Evolutionary conservation across 192 early-diverging fungal genomes (phyloP).

Genomic region (Phlyctochytrium planicorne): DNA sequence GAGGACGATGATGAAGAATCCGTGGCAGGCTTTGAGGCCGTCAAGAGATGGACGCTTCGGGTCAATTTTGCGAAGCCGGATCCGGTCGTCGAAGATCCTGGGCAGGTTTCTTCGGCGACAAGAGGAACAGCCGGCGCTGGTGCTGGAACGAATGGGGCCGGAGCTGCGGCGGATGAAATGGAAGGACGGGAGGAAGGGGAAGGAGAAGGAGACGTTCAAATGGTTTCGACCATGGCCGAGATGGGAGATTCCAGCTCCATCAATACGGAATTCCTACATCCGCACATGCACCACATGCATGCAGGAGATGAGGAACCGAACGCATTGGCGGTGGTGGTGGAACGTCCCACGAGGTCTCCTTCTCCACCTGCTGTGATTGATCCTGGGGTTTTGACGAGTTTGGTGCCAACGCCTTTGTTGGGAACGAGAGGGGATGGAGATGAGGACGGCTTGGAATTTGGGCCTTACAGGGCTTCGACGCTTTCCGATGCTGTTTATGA

Average conservation of each 20-base stretch:
- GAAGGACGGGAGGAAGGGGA: no score
- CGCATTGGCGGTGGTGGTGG: no score
- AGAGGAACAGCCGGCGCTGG: no score
- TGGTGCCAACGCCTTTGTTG: slow-evolving; percentile 1
- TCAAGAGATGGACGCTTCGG: slow-evolving; percentile 27
- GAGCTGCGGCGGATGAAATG: no score
- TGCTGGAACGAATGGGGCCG: no score
- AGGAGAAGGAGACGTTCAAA: no score
- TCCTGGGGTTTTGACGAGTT: background rate
- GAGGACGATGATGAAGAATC: slow-evolving; percentile 5
- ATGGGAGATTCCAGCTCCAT: no score
- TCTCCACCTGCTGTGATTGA: background rate
- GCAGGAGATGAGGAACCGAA: no score
- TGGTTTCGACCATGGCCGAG: no score
- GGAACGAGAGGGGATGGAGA: background rate
- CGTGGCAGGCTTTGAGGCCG: slow-evolving; percentile 11
- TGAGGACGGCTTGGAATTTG: background rate
- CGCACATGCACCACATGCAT: no score
- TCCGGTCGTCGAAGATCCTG: background rate
- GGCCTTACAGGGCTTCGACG: background rate
- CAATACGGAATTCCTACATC: no score
- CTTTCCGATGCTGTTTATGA: background rate
- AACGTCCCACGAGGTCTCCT: background rate
- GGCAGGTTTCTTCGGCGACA: no score
- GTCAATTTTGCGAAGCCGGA: slow-evolving; percentile 13